Base-by-base conservation (phyloP, 148 eudicot genomes). In the Camellia japonica region DNA sequence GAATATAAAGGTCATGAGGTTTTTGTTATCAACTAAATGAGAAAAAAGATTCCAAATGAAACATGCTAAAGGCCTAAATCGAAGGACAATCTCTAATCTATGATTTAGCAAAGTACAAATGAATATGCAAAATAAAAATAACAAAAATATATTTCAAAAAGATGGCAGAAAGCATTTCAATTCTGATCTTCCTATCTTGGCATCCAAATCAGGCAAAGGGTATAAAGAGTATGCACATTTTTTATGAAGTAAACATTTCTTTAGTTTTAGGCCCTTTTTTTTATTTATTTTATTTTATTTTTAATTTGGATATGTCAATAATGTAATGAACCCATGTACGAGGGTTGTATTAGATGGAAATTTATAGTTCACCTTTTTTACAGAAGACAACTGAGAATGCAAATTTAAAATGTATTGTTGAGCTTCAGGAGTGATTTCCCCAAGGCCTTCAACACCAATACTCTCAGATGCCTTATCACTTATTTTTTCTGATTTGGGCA, bases 381-480 rank as follows among this genome's bases (percentile, higher is more conserved):
- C 87, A 64, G 93, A 91, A 67, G 89, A 88, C 76, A 95, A 85
- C 72, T 84, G 90, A 80, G 99, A 93, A 65, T 85, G 93, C 89
- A 95, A 74, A 70, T 84, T 87, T 74, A 80, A 82, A 81, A 95
- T 93, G 78, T 90, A 93, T 72, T 89, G 82, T 58, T 84, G 89
- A 67, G 89, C 88, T 87, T 93, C 90, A 70, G 93, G 92, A 58
- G 88, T 75, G 84, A 93, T 88, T 85, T 90, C 87, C 85, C 94
- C 94, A 83, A 93, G 87, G 83, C 87, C 90, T 66, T 91, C 88
- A 78, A 84, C 78, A 71, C 80, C 77, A 49, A 83, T 79, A 66
- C 77, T 86, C 66, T 85, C 87, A 72, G 83, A 78, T 52, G 80
- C 54, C 73, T 38, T 77, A 75, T 91, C 93, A 80, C 68, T 51